A percentile compares a stretch with the other conserved stretches of the same genome.
Conservation (phyloP, 192 early-diverging fungal genomes). For the Linnemannia elongata region DNA sequence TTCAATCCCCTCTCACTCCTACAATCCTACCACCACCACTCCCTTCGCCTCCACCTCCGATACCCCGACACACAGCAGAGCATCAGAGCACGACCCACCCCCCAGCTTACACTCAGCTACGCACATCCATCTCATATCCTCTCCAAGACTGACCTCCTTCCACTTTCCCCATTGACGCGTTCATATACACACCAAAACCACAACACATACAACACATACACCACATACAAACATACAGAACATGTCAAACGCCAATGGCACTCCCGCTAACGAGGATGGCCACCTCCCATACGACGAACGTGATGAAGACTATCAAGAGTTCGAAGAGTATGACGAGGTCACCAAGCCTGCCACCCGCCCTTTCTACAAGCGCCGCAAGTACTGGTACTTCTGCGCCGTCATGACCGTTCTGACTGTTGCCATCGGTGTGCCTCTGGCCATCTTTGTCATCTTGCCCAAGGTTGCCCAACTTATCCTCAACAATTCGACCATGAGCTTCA, state of each 20-base stretch:
- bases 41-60: not conserved
- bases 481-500: constrained; percentile 53
- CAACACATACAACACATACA: not conserved
- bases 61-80: constrained; percentile 6
- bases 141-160: not conserved
- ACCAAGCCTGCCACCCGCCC: constrained; percentile 47
- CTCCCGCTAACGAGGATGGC: constrained; percentile 27
- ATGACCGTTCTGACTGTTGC: constrained; percentile 60
- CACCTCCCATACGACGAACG: constrained; percentile 46
- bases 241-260: constrained; percentile 18
- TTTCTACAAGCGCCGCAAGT: constrained; percentile 66
- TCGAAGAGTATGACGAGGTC: constrained; percentile 62
- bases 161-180: not conserved
- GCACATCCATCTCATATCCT: not conserved
- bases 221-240: not conserved
- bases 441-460: constrained; percentile 69
- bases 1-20: not conserved
- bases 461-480: constrained; percentile 65
- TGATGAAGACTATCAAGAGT: constrained; percentile 52
- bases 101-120: constrained; percentile 8
- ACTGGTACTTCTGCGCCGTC: constrained; percentile 65
- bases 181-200: not conserved
- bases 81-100: constrained; percentile 10
- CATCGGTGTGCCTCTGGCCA: constrained; percentile 57
- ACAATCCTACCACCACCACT: not conserved